A percentile compares a stretch with the other conserved stretches of the same genome.
phyloP scores from a whole-genome alignment of 2,329 filamentous ascomycete species.

The Rosellinia necatrix region DNA sequence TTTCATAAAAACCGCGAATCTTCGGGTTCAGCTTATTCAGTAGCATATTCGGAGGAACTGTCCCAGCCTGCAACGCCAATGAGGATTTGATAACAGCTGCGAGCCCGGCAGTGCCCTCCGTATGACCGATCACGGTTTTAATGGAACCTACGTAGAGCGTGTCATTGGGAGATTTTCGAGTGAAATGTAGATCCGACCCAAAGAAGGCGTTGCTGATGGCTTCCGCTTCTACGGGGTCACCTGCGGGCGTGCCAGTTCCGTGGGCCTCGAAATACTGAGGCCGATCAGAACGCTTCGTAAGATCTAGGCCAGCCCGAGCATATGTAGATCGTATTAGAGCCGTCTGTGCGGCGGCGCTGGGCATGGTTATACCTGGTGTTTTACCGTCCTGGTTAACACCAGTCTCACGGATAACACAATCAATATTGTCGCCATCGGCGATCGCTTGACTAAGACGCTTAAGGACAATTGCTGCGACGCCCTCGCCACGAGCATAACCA shows the following conservation, averaged over 20 bases:
- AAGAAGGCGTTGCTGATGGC: conserved; percentile 21
- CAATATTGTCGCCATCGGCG: conserved; percentile 30
- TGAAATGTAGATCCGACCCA: background rate
- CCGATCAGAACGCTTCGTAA: background rate
- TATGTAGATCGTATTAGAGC: conserved; percentile 20
- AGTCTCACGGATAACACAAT: conserved; percentile 18
- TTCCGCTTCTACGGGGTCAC: conserved; percentile 33
- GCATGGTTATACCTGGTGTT: conserved; percentile 24
- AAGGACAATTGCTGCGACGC: conserved; percentile 42
- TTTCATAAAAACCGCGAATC: conserved; percentile 5
- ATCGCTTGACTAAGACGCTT: conserved; percentile 50
- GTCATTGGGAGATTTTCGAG: background rate
- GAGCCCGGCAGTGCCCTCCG: conserved; percentile 24
- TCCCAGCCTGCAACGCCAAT: conserved; percentile 3
- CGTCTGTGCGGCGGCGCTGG: conserved; percentile 13
- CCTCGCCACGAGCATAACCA: conserved; percentile 30
- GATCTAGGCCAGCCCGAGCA: conserved; percentile 23
- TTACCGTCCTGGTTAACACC: conserved; percentile 26
- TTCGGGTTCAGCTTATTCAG: conserved; percentile 11
- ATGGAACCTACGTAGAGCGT: conserved; percentile 15
- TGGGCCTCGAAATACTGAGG: conserved; percentile 35
- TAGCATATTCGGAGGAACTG: conserved; percentile 17
- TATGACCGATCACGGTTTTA: conserved; percentile 26
- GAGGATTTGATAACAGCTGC: conserved; percentile 20
- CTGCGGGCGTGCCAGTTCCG: conserved; percentile 33